phyloP scores from a whole-genome alignment of 495 filamentous ascomycete genomes.

The Cryomyces antarcticus region DNA sequence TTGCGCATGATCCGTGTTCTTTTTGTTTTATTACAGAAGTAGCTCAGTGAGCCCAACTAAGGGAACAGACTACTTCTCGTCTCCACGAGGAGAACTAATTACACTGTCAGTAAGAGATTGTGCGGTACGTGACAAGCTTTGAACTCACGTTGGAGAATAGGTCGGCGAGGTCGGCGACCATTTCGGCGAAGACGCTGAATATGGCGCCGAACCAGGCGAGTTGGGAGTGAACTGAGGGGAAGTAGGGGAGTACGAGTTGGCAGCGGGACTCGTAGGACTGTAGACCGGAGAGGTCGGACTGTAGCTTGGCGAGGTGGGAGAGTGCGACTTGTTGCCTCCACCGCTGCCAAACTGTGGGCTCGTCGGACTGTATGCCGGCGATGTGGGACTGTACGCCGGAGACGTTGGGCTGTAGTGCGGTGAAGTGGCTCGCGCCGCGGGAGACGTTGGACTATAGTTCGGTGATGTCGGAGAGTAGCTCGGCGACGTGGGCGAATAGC shows the following conservation, averaged over 20 bases:
- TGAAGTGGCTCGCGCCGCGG: conserved; percentile 30
- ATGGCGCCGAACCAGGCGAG: conserved; percentile 26
- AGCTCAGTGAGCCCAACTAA: too few species aligned
- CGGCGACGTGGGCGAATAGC: conserved; percentile 51
- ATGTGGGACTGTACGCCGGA: conserved; percentile 16
- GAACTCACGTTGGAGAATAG: conserved; percentile 17
- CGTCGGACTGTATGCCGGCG: conserved; percentile 31
- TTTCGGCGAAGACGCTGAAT: conserved; percentile 26
- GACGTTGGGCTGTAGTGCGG: conserved; percentile 32
- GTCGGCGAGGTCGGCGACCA: conserved; percentile 25
- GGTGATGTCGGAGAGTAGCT: conserved; percentile 46
- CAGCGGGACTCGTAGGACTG: neutral
- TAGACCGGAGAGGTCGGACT: conserved; percentile 1
- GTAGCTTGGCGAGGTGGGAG: conserved; percentile 53
- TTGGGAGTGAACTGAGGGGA: conserved; percentile 36
- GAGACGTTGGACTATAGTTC: conserved; percentile 38
- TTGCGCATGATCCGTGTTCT: too few species aligned
- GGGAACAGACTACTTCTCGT: too few species aligned
- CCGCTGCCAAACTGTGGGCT: conserved; percentile 24
- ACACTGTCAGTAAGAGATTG: too few species aligned
- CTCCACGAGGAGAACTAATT: too few species aligned
- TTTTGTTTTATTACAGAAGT: too few species aligned
- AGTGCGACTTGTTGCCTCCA: conserved; percentile 35
- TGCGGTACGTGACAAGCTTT: too few species aligned
- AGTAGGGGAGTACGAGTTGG: conserved; percentile 47